Evolutionary conservation across 208 protist genomes (phyloP), one percentile per base, ranked within the genome.

Genomic region (Endotrypanum monterogeii): DNA sequence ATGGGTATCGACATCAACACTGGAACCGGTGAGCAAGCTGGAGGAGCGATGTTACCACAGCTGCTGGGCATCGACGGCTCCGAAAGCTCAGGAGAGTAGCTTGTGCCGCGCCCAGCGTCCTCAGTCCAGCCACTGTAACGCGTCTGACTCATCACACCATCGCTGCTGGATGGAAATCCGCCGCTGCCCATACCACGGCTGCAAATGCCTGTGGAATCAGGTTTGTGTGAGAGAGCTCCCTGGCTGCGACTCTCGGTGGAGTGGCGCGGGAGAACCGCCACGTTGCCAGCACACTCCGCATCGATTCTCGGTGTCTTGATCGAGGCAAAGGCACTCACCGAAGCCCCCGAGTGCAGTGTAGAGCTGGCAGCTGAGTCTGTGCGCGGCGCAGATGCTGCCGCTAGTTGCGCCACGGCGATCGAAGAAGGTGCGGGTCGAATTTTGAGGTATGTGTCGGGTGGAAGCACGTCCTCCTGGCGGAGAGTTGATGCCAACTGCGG

Each of bases 361-460:
- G 63, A 7, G n/a, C 44, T 25, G 41, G 28, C 44, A 68, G 14
- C 44, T 30, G 28, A 39, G 7, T 37, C 44, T 23, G 28, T 39
- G 44, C 25, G 63, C 9, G 44, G 54, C 46, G 46, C 63, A 16
- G 44, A 35, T 25, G 44, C 3, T 20, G 66, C 5, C 11, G 66
- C 8, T 23, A 6, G 44, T 35, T 2, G 63, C 39, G 18, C 41
- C 30, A 32, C 11, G 25, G 66, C 25, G 50, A 35, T 8, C 37
- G 65, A 39, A 70, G 75, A 51, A 83, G 69, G 25, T 32, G 41
- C 16, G 18, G 51, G 57, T 25, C 41, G 67, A 0, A 83, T 44
- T 71, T 88, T 92, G 48, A 92, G 71, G 55, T 76, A 92, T 23
- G 88, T 92, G 69, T 92, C 83, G 28, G 71, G 60, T 16, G 85